Evolutionary conservation across 176 grass and related monocot species (phyloP), one percentile per base, ranked within the genome.

Genomic region (Chloris gayana): DNA sequence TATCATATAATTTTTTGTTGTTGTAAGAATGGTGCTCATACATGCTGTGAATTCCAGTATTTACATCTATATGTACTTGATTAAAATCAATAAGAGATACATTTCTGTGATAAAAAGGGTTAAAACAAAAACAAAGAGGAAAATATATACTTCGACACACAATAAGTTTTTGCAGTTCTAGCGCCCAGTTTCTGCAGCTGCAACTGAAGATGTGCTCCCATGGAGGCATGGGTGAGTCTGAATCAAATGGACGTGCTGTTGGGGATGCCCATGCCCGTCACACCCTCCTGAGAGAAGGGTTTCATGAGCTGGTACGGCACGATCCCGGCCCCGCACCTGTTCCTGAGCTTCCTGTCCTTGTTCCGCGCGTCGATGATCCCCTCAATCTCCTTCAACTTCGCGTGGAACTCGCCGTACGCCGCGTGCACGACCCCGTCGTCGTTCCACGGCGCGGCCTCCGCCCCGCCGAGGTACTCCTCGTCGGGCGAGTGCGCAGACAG

Each of bases 391-490:
- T 81, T 89, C 4, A 98, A 69, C 81, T 67, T 38, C n/a, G 71
- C 78, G 19, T 78, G 58, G 76, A 93, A 90, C 67, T 22, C 3
- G 9, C 15, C 17, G 25, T 85, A 92, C 26, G 89, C 89, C 5
- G 70, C 76, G 39, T 21, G 73, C 70, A 94, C 87, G 17, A 24
- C 30, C 19, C 39, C 49, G 56, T 91, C 92, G 29, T 63, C 17
- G 51, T 42, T 72, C 95, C 91, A 97, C 24, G 87, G 87, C 26
- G 30, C 68, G 4, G 82, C 80, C 47, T 70, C 78, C 73, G 38
- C 1, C 14, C 85, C 89, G 22, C 89, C 83, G 18, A 98, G 90
- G 82, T 94, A 98, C 83, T 98, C 92, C 85, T 98, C 91, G 83
- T 98, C 92, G 18, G 74, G 64, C 22, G 95, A 92, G 64, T 98